Base-by-base conservation (phyloP, 2,329 filamentous ascomycete species). In the Aspergillus unguis region DNA sequence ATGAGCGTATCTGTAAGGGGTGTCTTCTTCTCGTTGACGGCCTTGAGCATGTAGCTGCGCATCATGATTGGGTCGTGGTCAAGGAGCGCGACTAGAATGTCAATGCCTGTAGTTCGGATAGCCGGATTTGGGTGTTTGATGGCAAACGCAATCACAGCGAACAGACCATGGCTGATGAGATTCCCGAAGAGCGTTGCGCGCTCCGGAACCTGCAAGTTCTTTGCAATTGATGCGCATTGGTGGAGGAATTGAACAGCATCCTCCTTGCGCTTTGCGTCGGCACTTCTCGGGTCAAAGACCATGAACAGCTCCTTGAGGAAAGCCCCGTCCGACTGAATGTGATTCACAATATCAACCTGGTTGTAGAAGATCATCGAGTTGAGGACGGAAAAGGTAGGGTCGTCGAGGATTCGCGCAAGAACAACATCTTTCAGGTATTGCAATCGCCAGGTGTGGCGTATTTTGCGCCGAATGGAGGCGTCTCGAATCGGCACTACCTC, bases 371-470 rank as follows among this genome's bases (percentile, higher is more conserved):
- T 99, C 62, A 97, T 82, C 46, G 91, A 96, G 74, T 97, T 99
- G 59, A 99, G 85, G 27, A 97, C 92, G 26, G 90, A 95, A 71
- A 97, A 99, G 23, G 94, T 99, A 45, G 92, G 92, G 70, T 99
- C 94, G 72, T 99, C 94, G 56, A 99, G 80, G 58, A 99, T 97
- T 57, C 94, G 85, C 29, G 94, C 94, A 40, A 99, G 81, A 1
- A 97, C 92, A n/a, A 99, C 94, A 65, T 99, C 94, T 71, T 97
- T 99, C 50, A 99, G 80, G 69, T 99, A 99, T 67, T 96, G 92
- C 32, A 99, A 77, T 36, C 94, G 88, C 75, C 96, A 96, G 1
- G 94, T 97, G 70, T 92, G 90, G 67, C 96, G 92, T 36, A 99
- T 97, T 77, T 97, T 97, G 63, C 84, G 86, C 61, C 86, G 85